Base-by-base conservation (phyloP, 2,329 filamentous ascomycete species). In the Fusarium xyrophilum region DNA sequence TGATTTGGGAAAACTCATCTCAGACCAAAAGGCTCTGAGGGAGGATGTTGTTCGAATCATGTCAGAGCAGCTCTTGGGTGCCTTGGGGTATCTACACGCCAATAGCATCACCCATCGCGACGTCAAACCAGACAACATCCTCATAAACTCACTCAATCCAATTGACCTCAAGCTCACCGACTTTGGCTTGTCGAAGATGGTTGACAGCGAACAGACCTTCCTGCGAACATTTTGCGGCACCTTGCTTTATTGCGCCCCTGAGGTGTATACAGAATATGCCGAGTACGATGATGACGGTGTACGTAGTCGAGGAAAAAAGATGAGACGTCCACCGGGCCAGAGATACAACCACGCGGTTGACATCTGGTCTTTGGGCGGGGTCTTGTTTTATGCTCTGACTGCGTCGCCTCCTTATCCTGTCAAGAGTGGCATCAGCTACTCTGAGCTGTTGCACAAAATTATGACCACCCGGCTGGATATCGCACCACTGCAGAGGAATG, bases 61-160 rank as follows among this genome's bases (percentile, higher is more conserved):
- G 78, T 88, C 93, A 3, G 77, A 81, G 23, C 93, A 97, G 77
- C 86, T 98, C 36, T 81, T 97, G 43, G 87, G 90, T 70, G 95
- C 95, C 4, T 82, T 99, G 54, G 89, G 88, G 32, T 97, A 99
- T 77, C 84, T 99, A 12, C 96, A 99, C 78, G 83, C 85, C 55
- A 90, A 91, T 73, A 93, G 91, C 75, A 97, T 99, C 72, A 98
- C 95, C 0, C 96, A 99, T 79, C 91, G 96, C n/a, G 96, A 99
- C 78, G 93, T 99, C 75, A 99, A 99, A 77, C 96, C 96, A 0
- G 96, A 99, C 82, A 99, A 99, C 75, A 97, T 99, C 64, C 84
- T 99, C 40, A 92, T 98, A 70, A 84, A 89, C 14, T 90, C 88
- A 2, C 77, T 88, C 13, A 83, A 90, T 9, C 93, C 94, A 0